phyloP scores from a whole-genome alignment of 2,329 filamentous ascomycete species.

The Trichoderma hamatum region DNA sequence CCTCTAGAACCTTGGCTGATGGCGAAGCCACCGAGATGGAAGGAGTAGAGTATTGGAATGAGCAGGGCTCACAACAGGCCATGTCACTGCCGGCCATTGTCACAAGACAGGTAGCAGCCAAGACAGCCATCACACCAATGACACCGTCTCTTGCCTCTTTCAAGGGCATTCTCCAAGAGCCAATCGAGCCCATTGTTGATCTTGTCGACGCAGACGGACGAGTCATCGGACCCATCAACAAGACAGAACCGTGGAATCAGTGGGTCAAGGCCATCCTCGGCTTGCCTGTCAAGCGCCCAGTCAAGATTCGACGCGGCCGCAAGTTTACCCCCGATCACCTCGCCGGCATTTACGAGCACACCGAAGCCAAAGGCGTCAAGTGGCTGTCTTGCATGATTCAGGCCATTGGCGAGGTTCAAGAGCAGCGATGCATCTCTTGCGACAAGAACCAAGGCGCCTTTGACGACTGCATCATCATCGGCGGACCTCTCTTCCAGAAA shows the following conservation, averaged over 20 bases:
- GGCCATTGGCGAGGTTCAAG: constrained; percentile 49
- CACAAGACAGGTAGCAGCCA: not conserved
- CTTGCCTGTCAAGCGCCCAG: constrained; percentile 43
- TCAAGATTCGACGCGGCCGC: constrained; percentile 48
- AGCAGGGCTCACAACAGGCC: not conserved
- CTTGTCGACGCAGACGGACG: constrained; percentile 45
- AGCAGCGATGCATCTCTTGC: constrained; percentile 47
- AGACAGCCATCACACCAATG: constrained; percentile 20
- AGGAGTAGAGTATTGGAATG: constrained; percentile 27
- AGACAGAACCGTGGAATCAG: constrained; percentile 45
- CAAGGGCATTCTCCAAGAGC: constrained; percentile 4
- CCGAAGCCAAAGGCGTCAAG: constrained; percentile 48
- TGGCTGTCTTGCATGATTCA: constrained; percentile 56
- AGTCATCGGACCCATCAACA: constrained; percentile 44
- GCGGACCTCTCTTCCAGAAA: constrained; percentile 47
- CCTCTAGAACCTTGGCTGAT: constrained; percentile 25
- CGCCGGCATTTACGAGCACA: constrained; percentile 46
- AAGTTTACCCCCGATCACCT: constrained; percentile 47
- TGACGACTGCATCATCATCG: constrained; percentile 49
- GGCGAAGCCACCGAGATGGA: constrained; percentile 30
- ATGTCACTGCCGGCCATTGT: not conserved
- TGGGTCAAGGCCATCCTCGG: constrained; percentile 45
- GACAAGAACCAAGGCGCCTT: constrained; percentile 49
- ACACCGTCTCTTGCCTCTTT: not conserved
- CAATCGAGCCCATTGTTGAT: constrained; percentile 36